Conservation (phyloP, 441 rosid genomes). For the Mallotus repandus region DNA sequence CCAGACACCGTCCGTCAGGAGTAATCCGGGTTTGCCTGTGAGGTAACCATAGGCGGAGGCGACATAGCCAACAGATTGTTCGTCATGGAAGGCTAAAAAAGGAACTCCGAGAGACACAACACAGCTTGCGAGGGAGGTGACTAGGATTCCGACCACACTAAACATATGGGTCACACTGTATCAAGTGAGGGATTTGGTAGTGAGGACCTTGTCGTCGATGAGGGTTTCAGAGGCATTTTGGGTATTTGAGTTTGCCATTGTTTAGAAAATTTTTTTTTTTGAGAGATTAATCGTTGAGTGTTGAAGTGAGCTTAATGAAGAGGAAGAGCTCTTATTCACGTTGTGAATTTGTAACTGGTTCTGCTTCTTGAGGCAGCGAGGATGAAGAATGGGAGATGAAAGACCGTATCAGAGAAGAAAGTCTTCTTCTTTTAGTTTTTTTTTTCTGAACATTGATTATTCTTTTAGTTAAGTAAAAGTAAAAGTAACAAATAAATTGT, state of each 20-base stretch:
- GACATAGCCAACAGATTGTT: slow-evolving; percentile 96
- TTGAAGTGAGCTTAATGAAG: too few species aligned
- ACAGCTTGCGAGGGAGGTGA: slow-evolving; percentile 79
- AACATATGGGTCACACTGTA: slow-evolving; percentile 87
- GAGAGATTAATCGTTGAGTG: too few species aligned
- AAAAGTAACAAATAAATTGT: too few species aligned
- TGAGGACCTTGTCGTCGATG: slow-evolving; percentile 63
- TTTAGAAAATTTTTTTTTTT: too few species aligned
- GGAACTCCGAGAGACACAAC: slow-evolving; percentile 77
- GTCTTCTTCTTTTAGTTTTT: too few species aligned
- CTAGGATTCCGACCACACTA: slow-evolving; percentile 95
- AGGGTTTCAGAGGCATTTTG: slow-evolving; percentile 18
- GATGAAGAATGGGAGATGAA: too few species aligned
- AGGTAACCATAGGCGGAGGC: slow-evolving; percentile 95
- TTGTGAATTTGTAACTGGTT: too few species aligned
- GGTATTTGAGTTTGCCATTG: slow-evolving; percentile 36
- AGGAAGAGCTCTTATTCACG: too few species aligned
- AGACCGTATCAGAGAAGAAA: too few species aligned
- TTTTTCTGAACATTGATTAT: too few species aligned
- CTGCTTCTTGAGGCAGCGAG: too few species aligned
- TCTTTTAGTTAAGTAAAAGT: too few species aligned
- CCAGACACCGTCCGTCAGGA: slow-evolving; percentile 92
- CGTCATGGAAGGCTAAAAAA: slow-evolving; percentile 93
- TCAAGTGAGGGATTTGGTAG: not conserved
- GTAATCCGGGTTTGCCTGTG: slow-evolving; percentile 81